These are phyloP conservation scores for Fusarium sp. DNA, from an alignment of 2,329 filamentous ascomycete species.

Conservation along the genomic window DNA sequence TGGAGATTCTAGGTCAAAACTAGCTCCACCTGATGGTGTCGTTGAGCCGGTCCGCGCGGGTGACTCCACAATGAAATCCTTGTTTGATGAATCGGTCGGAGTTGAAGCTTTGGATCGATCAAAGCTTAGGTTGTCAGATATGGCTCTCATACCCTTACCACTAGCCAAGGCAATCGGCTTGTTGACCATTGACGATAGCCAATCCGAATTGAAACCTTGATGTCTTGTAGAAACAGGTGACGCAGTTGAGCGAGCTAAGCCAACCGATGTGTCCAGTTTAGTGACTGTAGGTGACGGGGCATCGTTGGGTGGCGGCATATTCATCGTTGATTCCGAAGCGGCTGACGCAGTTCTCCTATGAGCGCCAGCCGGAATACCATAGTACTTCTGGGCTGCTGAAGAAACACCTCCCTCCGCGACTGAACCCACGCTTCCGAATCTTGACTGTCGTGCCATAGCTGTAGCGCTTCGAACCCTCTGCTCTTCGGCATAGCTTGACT, in stretches of 20 bases:
- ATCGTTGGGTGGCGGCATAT: slow-evolving; percentile 66
- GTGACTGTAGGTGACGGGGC: slow-evolving; percentile 69
- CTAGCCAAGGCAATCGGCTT: slow-evolving; percentile 64
- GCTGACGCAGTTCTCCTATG: slow-evolving; percentile 73
- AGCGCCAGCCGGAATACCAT: slow-evolving; percentile 63
- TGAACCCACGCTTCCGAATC: slow-evolving; percentile 84
- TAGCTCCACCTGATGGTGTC: slow-evolving; percentile 73
- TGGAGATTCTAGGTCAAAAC: slow-evolving; percentile 83
- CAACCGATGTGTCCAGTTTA: slow-evolving; percentile 64
- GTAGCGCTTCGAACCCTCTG: slow-evolving; percentile 75
- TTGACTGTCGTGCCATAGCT: slow-evolving; percentile 78
- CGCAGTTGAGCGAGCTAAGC: slow-evolving; percentile 56
- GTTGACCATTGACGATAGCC: slow-evolving; percentile 65
- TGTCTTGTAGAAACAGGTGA: slow-evolving; percentile 60
- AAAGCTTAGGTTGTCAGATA: slow-evolving; percentile 79
- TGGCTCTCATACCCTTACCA: slow-evolving; percentile 80
- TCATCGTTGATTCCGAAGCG: slow-evolving; percentile 66
- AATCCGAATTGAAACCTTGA: slow-evolving; percentile 65
- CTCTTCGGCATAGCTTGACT: slow-evolving; percentile 83
- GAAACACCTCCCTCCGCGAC: slow-evolving; percentile 71
- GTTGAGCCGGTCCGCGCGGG: slow-evolving; percentile 80
- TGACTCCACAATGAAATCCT: slow-evolving; percentile 56
- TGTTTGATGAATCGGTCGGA: slow-evolving; percentile 60
- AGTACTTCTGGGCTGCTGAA: slow-evolving; percentile 79
- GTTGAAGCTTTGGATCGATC: slow-evolving; percentile 66